phyloP scores from a whole-genome alignment of 768 basidiomycete species.

The Lactarius akahatsu region DNA sequence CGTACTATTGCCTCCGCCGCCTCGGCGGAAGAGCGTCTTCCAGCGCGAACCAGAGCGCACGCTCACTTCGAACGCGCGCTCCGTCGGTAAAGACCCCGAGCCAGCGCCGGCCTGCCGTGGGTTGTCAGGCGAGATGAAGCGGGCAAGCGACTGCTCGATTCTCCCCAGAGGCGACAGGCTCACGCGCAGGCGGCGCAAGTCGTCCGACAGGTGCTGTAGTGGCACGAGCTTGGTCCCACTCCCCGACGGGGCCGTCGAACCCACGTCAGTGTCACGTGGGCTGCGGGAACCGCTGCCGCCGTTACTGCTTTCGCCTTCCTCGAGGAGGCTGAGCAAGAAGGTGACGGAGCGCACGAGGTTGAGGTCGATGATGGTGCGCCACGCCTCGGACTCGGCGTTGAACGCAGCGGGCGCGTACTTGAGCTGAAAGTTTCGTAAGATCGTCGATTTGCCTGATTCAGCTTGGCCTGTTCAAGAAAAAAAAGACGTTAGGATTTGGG shows the following conservation, averaged over 20 bases:
- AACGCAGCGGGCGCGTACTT: constrained; percentile 60
- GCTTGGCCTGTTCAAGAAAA: constrained; percentile 49
- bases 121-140: constrained; percentile 41
- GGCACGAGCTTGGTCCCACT: constrained; percentile 22
- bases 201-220: constrained; percentile 29
- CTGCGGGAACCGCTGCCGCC: constrained; percentile 36
- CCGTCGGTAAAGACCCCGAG: constrained; percentile 32
- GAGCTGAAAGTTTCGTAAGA: constrained; percentile 65
- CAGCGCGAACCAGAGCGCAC: constrained; percentile 49
- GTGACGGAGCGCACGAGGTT: constrained; percentile 60
- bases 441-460: constrained; percentile 67
- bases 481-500: neutral
- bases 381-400: constrained; percentile 53
- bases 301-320: constrained; percentile 10
- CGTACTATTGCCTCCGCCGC: constrained; percentile 18
- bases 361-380: constrained; percentile 67
- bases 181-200: constrained; percentile 47
- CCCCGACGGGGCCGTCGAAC: constrained; percentile 12
- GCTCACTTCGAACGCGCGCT: constrained; percentile 48
- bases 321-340: constrained; percentile 44
- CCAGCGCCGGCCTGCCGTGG: constrained; percentile 25
- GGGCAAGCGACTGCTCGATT: constrained; percentile 52
- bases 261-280: constrained; percentile 37
- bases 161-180: constrained; percentile 54
- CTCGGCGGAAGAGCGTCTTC: constrained; percentile 45